Percentiles rank a stretch among this genome's conserved stretches.
phyloP scores from a whole-genome alignment of 352 stramenopile species.

The Peronospora destructor region DNA sequence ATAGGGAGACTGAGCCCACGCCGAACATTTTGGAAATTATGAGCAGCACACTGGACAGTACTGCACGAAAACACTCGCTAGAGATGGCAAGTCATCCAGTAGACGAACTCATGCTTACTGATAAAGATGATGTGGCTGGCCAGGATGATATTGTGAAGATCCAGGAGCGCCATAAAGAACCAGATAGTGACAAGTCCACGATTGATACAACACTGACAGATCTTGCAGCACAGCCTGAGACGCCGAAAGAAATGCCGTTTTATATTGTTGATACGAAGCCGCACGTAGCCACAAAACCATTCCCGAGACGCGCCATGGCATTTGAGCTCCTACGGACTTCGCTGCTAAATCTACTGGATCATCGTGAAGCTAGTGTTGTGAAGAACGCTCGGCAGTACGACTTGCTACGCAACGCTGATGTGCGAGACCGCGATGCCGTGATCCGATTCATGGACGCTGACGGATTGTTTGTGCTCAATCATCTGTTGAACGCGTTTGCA shows the following conservation, averaged over 20 bases:
- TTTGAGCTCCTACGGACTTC: conserved; percentile 56
- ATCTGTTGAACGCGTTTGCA: conserved; percentile 36
- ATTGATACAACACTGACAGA: not conserved
- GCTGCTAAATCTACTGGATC: conserved; percentile 50
- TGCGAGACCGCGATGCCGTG: conserved; percentile 56
- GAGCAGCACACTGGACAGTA: conserved; percentile 9
- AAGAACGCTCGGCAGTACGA: conserved; percentile 53
- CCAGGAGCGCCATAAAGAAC: conserved; percentile 1
- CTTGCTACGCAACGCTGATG: conserved; percentile 49
- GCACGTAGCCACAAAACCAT: conserved; percentile 25
- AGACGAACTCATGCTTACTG: conserved; percentile 27
- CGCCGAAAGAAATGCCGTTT: conserved; percentile 19
- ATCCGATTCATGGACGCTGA: conserved; percentile 53
- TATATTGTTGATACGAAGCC: conserved; percentile 45
- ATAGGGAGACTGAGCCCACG: conserved; percentile 10
- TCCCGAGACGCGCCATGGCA: conserved; percentile 42
- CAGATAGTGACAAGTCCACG: not conserved
- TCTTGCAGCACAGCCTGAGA: conserved; percentile 1
- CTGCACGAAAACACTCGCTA: conserved; percentile 20
- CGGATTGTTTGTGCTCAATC: conserved; percentile 52
- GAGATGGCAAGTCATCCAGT: conserved; percentile 35
- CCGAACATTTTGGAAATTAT: conserved; percentile 31
- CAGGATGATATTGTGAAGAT: conserved; percentile 6
- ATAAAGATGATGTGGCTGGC: conserved; percentile 22
- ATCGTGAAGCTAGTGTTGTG: conserved; percentile 26